A percentile compares a stretch with the other conserved stretches of the same genome.
These are phyloP conservation scores for Cladosporium sp. DNA, from an alignment of 2,329 filamentous ascomycete species.

Conservation along the genomic window DNA sequence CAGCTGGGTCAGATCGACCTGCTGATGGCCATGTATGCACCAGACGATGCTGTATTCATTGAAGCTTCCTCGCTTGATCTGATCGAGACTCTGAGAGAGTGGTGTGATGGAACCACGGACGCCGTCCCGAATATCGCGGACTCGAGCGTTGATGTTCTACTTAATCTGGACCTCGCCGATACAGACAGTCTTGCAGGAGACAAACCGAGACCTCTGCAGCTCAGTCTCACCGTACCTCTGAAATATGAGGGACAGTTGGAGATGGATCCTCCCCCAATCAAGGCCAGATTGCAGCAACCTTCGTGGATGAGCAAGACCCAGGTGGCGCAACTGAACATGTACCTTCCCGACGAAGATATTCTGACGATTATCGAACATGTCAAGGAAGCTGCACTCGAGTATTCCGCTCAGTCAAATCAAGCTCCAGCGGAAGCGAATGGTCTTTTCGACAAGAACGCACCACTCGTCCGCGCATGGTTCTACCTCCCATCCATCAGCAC, in stretches of 20 bases:
- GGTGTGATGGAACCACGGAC: constrained; percentile 22
- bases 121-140: too few relatives aligned
- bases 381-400: constrained; percentile 38
- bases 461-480: constrained; percentile 59
- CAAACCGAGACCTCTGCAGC: constrained; percentile 29
- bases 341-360: constrained; percentile 48
- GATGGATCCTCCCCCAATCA: constrained; percentile 44
- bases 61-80: constrained; percentile 20
- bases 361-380: constrained; percentile 50
- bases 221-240: constrained; percentile 42
- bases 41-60: constrained; percentile 38
- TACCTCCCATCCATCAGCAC: constrained; percentile 64
- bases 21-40: constrained; percentile 54
- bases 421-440: not conserved
- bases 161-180: constrained; percentile 8
- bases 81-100: constrained; percentile 18
- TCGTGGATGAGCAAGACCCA: constrained; percentile 55
- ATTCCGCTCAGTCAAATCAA: constrained; percentile 22
- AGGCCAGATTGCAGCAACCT: constrained; percentile 51
- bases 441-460: constrained; percentile 17
- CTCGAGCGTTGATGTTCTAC: constrained; percentile 9
- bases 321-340: constrained; percentile 39
- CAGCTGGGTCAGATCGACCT: constrained; percentile 46
- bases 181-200: not conserved
- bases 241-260: constrained; percentile 16